phyloP scores from a whole-genome alignment of 192 early-diverging fungal genomes.

The Coemansia sp. region DNA sequence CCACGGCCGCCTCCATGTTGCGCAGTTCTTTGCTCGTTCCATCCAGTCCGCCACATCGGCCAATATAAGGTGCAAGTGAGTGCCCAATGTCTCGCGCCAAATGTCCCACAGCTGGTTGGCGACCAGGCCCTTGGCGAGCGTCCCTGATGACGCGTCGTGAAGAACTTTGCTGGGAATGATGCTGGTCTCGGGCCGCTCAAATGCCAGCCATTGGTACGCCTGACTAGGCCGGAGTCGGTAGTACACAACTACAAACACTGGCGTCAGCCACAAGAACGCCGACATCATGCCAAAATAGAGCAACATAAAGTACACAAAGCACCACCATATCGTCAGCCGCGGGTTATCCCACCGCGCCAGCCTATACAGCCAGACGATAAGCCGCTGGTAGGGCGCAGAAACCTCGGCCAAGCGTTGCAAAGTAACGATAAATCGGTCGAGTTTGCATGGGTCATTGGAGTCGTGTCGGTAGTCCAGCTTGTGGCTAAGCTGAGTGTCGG shows the following conservation, averaged over 20 bases:
- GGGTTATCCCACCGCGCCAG: conserved; percentile 58
- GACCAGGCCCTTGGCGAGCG: conserved; percentile 47
- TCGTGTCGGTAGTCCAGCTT: conserved; percentile 56
- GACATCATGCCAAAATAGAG: conserved; percentile 45
- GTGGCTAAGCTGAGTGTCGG: conserved; percentile 48
- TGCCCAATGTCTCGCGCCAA: conserved; percentile 54
- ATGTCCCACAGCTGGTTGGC: conserved; percentile 55
- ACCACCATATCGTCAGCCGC: conserved; percentile 49
- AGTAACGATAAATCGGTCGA: conserved; percentile 49
- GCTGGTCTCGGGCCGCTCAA: conserved; percentile 56
- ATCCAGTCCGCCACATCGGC: conserved; percentile 56
- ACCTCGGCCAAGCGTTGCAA: conserved; percentile 54
- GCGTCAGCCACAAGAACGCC: conserved; percentile 40
- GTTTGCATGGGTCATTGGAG: conserved; percentile 48
- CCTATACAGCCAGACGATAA: conserved; percentile 51
- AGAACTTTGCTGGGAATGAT: conserved; percentile 49
- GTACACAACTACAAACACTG: conserved; percentile 52
- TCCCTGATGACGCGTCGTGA: conserved; percentile 49
- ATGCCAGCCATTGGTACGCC: conserved; percentile 52
- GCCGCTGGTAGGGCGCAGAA: conserved; percentile 56
- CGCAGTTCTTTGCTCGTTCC: conserved; percentile 58
- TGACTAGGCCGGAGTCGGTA: conserved; percentile 55
- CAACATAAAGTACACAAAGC: conserved; percentile 44
- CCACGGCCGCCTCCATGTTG: conserved; percentile 56
- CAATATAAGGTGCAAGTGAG: conserved; percentile 46